Evolutionary conservation across 2,329 filamentous ascomycete species (phyloP).

Genomic region (Cadophora sp.): DNA sequence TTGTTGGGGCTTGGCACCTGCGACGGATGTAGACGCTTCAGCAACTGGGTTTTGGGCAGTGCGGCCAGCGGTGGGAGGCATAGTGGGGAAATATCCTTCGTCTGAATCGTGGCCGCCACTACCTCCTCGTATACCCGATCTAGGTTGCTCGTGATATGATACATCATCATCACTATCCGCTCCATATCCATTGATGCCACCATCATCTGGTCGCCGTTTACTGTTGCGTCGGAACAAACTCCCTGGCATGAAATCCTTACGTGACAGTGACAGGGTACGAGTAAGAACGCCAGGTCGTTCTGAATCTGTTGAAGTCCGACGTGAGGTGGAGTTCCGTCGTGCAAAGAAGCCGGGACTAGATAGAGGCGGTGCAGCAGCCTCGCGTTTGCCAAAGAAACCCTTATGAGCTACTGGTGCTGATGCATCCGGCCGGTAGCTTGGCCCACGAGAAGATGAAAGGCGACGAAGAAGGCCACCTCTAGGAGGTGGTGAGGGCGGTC

Average conservation of each 20-base stretch:
- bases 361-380: slow-evolving; percentile 27
- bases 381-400: slow-evolving; percentile 26
- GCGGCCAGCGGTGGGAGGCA: slow-evolving; percentile 29
- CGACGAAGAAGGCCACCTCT: slow-evolving; percentile 42
- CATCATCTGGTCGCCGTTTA: slow-evolving; percentile 51
- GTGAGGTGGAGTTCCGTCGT: slow-evolving; percentile 52
- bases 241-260: slow-evolving; percentile 55
- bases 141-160: slow-evolving; percentile 27
- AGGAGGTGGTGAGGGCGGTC: slow-evolving; percentile 48
- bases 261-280: slow-evolving; percentile 67
- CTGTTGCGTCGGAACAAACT: slow-evolving; percentile 57
- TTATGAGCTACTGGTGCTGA: slow-evolving; percentile 39
- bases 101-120: slow-evolving; percentile 52
- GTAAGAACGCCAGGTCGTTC: slow-evolving; percentile 52
- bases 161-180: slow-evolving; percentile 48
- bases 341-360: slow-evolving; percentile 45
- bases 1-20: slow-evolving; percentile 31
- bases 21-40: slow-evolving; percentile 37
- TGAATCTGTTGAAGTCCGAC: slow-evolving; percentile 49
- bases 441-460: slow-evolving; percentile 44
- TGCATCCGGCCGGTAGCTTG: slow-evolving; percentile 43
- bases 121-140: slow-evolving; percentile 45
- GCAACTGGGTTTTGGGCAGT: slow-evolving; percentile 29
- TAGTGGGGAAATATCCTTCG: slow-evolving; percentile 59
- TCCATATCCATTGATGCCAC: slow-evolving; percentile 61